Evolutionary conservation across 2,329 filamentous ascomycete species (phyloP), one percentile per base, ranked within the genome.

Genomic region (Apiospora koreana): DNA sequence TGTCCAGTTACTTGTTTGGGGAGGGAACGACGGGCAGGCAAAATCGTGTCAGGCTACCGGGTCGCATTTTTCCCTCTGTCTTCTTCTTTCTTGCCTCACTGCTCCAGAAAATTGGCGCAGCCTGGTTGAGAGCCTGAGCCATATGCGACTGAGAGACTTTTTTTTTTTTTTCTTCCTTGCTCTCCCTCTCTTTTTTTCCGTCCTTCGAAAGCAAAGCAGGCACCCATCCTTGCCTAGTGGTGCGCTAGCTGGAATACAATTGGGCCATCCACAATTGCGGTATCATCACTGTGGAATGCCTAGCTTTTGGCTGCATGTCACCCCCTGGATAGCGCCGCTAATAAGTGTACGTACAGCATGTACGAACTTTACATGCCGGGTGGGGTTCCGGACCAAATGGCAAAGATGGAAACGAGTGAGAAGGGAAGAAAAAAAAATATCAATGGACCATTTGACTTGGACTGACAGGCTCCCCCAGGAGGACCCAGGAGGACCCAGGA

Each of bases 241-340:
- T 38, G 21, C 28, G 21, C 31, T 62, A 62, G 31, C 54, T n/a
- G 54, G 31, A 4, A 62, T 38, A 38, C 54, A 62, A 62, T 62
- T 62, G 54, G 54, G 54, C 21, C 31, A 5, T 62, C 54, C 54
- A 38, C 54, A 62, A 38, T 62, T 38, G 54, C 54, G 28, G 50
- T 58, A 58, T 58, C 50, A 58, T 58, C 50, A 58, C 50, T 58
- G 50, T 58, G 50, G 50, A 58, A 58, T 58, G 50, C 50, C 50
- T 58, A 38, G 54, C 31, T 62, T 54, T 23, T 38, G 31, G 31
- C 54, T 62, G 54, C 54, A 62, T 62, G 54, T 62, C 54, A 62
- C 54, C 31, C 48, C 54, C 54, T 38, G 54, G 9, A 38, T 38
- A 62, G 54, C 54, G 54, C 31, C 28, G 54, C 28, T n/a, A 62